phyloP scores from a whole-genome alignment of 1,284 basidiomycete species.

The Abortiporus biennis region DNA sequence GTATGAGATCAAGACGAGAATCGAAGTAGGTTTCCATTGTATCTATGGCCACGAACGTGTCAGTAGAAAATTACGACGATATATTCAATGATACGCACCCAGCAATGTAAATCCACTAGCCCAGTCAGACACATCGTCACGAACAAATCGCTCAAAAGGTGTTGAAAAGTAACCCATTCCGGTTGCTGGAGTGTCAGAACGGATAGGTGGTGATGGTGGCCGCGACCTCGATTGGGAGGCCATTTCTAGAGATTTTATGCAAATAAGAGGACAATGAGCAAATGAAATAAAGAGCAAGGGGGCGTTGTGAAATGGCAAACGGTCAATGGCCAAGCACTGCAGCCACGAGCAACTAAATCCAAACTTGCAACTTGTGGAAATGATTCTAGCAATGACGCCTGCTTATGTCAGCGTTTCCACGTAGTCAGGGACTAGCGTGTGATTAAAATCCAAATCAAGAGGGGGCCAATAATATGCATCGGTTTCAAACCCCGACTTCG shows the following conservation, averaged over 20 bases:
- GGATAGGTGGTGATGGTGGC: constrained; percentile 22
- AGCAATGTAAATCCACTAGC: constrained; percentile 64
- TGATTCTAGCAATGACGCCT: constrained; percentile 1
- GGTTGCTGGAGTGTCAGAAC: constrained; percentile 19
- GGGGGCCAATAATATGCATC: too few relatives aligned
- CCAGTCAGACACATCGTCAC: constrained; percentile 49
- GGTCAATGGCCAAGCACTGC: constrained; percentile 1
- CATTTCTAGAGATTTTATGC: constrained; percentile 16
- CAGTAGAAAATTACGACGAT: not conserved
- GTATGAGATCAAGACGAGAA: constrained; percentile 84
- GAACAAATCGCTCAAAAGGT: constrained; percentile 47
- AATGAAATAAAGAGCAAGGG: constrained; percentile 8
- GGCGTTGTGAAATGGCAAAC: not conserved
- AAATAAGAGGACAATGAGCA: constrained; percentile 8
- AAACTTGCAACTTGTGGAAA: not conserved
- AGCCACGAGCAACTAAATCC: constrained; percentile 6
- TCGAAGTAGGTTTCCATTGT: constrained; percentile 90
- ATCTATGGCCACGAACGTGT: constrained; percentile 37
- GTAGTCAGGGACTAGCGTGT: too few relatives aligned
- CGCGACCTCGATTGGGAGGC: constrained; percentile 19
- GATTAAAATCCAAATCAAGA: too few relatives aligned
- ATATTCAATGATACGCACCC: too few relatives aligned
- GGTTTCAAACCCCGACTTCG: too few relatives aligned
- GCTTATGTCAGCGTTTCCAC: constrained; percentile 9
- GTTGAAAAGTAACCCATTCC: constrained; percentile 40